Evolutionary conservation across 495 filamentous ascomycete species (phyloP).

Genomic region (Aspergillus hancockii): DNA sequence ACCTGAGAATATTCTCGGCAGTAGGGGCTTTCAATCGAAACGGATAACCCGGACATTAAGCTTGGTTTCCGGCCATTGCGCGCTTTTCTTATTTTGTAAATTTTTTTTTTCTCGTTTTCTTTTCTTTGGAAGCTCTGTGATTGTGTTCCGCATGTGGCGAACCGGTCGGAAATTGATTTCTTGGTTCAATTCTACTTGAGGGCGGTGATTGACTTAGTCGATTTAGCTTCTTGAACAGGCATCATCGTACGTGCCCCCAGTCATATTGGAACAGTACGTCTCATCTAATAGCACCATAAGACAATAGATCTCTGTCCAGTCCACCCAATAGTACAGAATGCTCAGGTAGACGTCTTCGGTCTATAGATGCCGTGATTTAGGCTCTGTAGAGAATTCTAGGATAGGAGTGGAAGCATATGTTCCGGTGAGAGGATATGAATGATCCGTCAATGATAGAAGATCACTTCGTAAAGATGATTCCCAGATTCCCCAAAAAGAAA

Average conservation of each 20-base stretch:
- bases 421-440: background rate
- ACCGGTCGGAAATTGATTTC: conserved; percentile 20
- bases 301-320: background rate
- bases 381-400: background rate
- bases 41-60: background rate
- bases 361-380: too few species aligned
- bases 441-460: background rate
- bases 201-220: background rate
- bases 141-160: conserved; percentile 24
- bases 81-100: background rate
- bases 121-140: background rate
- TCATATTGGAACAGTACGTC: background rate
- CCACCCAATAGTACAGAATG: background rate
- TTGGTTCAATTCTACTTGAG: conserved; percentile 11
- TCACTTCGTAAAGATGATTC: too few species aligned
- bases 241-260: background rate
- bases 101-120: background rate
- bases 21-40: background rate
- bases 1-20: background rate
- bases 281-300: background rate
- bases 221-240: background rate
- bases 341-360: too few species aligned
- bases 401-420: background rate
- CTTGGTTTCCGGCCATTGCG: background rate
- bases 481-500: too few species aligned